Evolutionary conservation across 306 rosid genomes (phyloP).

Genomic region (Lathyrus aphaca): DNA sequence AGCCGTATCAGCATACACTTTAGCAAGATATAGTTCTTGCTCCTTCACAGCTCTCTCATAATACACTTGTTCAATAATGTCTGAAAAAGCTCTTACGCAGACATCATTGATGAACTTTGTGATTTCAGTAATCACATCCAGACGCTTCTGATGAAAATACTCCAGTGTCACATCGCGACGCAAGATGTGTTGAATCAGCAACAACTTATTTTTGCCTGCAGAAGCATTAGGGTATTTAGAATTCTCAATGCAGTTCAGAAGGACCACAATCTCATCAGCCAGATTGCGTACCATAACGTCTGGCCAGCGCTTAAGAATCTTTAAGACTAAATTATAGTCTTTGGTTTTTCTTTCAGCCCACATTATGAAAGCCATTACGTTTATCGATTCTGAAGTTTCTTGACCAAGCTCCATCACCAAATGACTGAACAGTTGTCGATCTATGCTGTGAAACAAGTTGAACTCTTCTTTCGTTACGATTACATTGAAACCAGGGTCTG

Average conservation of each 20-base stretch:
- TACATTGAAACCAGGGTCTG: background rate
- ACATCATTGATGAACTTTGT: conserved; percentile 40
- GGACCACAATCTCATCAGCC: too few relatives aligned
- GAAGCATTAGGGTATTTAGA: conserved; percentile 11
- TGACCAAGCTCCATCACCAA: conserved; percentile 47
- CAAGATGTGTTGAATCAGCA: conserved; percentile 45
- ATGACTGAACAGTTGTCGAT: conserved; percentile 57
- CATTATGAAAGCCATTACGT: too few relatives aligned
- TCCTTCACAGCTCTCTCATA: too few relatives aligned
- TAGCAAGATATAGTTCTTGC: too few relatives aligned
- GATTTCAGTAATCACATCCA: conserved; percentile 31
- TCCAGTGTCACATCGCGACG: conserved; percentile 24
- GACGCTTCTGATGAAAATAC: conserved; percentile 46
- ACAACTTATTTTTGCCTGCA: conserved; percentile 16
- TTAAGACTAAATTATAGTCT: too few relatives aligned
- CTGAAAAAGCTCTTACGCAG: conserved; percentile 52
- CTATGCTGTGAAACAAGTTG: conserved; percentile 58
- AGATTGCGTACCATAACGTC: too few relatives aligned
- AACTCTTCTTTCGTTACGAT: conserved; percentile 51
- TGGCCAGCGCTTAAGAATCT: too few relatives aligned
- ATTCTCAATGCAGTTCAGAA: too few relatives aligned
- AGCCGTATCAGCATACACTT: background rate
- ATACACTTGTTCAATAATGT: conserved; percentile 47
- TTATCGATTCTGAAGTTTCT: conserved; percentile 46
- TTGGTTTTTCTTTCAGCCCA: too few relatives aligned